Percentiles rank a stretch among this genome's conserved stretches.
These are phyloP conservation scores for Saposhnikovia divaricata DNA, from an alignment of 129 eudicot species.

Conservation along the genomic window DNA sequence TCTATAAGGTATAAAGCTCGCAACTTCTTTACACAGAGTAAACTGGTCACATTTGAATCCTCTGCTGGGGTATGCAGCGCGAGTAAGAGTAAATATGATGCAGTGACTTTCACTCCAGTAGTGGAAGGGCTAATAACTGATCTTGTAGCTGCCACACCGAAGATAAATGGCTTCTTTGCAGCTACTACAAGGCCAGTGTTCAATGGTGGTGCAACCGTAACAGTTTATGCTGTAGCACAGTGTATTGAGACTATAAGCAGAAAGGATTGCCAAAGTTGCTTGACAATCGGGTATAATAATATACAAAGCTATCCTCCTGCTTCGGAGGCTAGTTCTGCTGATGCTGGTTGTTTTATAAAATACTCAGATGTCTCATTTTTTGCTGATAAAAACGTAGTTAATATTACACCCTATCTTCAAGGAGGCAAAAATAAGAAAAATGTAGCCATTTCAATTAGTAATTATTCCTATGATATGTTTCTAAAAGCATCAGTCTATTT, in stretches of 20 bases:
- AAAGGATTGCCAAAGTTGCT: slow-evolving; percentile 1
- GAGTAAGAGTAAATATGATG: neutral
- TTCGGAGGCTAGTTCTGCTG: neutral
- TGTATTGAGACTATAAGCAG: neutral
- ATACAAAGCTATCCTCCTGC: neutral
- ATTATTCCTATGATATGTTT: neutral
- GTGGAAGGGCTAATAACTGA: neutral
- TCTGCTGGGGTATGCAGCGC: neutral
- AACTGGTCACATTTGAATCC: neutral
- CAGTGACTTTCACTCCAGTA: neutral
- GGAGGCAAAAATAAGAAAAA: neutral
- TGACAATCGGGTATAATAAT: neutral
- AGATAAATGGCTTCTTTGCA: neutral
- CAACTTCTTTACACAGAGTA: neutral
- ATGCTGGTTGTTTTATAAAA: slow-evolving; percentile 13
- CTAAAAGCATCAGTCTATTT: neutral
- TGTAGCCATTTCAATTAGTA: neutral
- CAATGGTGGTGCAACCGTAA: neutral
- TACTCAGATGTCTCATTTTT: slow-evolving; percentile 16
- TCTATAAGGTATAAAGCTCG: neutral
- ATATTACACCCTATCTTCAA: neutral
- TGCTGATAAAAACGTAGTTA: neutral
- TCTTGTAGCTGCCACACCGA: slow-evolving; percentile 6
- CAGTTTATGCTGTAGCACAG: neutral
- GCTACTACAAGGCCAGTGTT: neutral